Conservation (phyloP, 352 stramenopile species). For the Lagenidium giganteum region DNA sequence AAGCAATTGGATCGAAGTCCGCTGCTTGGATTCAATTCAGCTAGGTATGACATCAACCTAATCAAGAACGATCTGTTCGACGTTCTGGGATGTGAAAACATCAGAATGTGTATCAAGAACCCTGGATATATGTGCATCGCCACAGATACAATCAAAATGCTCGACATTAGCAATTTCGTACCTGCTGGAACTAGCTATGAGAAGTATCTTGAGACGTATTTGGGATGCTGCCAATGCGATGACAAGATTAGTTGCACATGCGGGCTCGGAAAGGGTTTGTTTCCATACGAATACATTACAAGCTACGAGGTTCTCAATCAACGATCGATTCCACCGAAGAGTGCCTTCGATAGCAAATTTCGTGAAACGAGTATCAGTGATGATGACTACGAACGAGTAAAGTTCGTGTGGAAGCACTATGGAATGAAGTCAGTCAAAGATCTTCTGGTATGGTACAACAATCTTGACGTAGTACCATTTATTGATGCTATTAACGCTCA, state of each 20-base stretch:
- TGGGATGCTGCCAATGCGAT: conserved; percentile 21
- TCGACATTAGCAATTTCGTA: conserved; percentile 23
- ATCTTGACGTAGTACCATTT: conserved; percentile 21
- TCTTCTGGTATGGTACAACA: conserved; percentile 23
- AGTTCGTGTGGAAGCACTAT: conserved; percentile 23
- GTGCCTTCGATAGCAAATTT: conserved; percentile 14
- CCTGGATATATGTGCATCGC: conserved; percentile 21
- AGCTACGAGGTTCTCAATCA: conserved; percentile 15
- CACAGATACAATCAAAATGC: conserved; percentile 15
- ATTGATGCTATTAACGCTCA: conserved; percentile 11
- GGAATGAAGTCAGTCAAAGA: conserved; percentile 22
- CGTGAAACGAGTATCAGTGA: conserved; percentile 9
- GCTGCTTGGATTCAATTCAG: conserved; percentile 2
- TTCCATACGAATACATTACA: conserved; percentile 25
- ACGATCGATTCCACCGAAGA: conserved; percentile 10
- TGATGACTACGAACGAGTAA: conserved; percentile 16
- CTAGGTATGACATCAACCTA: conserved; percentile 12
- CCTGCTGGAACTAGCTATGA: conserved; percentile 21
- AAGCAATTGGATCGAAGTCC: not conserved
- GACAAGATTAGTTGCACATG: conserved; percentile 21
- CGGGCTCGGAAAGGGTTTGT: conserved; percentile 12
- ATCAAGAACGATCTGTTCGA: conserved; percentile 20
- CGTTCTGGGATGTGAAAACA: conserved; percentile 3
- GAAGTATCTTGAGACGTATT: conserved; percentile 17
- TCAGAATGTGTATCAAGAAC: conserved; percentile 18